phyloP scores from a whole-genome alignment of 1,139 yeast species.

The Zygosaccharomyces sapae region DNA sequence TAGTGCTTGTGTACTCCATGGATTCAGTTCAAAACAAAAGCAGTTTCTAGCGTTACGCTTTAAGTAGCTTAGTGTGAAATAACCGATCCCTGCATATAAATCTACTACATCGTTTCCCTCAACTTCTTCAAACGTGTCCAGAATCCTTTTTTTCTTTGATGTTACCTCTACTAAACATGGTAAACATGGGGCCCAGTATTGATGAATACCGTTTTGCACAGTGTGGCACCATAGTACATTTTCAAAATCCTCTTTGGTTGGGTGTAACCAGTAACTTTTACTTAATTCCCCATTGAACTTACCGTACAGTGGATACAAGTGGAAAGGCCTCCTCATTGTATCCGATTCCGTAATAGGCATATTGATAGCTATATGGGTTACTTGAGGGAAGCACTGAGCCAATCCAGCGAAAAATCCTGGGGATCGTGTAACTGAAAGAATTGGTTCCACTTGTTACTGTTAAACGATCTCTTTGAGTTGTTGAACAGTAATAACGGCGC shows the following conservation, averaged over 20 bases:
- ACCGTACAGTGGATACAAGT: constrained; percentile 57
- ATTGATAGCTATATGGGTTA: constrained; percentile 68
- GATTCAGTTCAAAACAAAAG: constrained; percentile 80
- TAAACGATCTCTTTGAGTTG: constrained; percentile 40
- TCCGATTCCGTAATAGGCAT: constrained; percentile 60
- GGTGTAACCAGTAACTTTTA: constrained; percentile 36
- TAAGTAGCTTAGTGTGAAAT: constrained; percentile 70
- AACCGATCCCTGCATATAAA: constrained; percentile 82
- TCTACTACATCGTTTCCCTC: constrained; percentile 52
- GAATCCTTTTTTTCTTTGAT: constrained; percentile 69
- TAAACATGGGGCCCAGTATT: constrained; percentile 82
- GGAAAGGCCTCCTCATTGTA: constrained; percentile 56
- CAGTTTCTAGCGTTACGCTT: constrained; percentile 49
- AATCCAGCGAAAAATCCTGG: constrained; percentile 33
- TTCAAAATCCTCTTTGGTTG: constrained; percentile 44
- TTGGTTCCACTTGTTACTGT: constrained; percentile 38
- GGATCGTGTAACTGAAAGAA: constrained; percentile 18
- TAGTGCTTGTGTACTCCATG: constrained; percentile 78
- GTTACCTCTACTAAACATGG: constrained; percentile 91
- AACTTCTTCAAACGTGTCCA: constrained; percentile 41
- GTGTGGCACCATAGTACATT: constrained; percentile 68
- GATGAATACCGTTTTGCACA: constrained; percentile 69
- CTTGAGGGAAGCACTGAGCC: constrained; percentile 29
- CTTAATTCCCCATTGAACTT: constrained; percentile 37
- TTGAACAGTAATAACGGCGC: constrained; percentile 63